Base-by-base conservation (phyloP, 805 yeast genomes). In the Kazachstania bromeliacearum region DNA sequence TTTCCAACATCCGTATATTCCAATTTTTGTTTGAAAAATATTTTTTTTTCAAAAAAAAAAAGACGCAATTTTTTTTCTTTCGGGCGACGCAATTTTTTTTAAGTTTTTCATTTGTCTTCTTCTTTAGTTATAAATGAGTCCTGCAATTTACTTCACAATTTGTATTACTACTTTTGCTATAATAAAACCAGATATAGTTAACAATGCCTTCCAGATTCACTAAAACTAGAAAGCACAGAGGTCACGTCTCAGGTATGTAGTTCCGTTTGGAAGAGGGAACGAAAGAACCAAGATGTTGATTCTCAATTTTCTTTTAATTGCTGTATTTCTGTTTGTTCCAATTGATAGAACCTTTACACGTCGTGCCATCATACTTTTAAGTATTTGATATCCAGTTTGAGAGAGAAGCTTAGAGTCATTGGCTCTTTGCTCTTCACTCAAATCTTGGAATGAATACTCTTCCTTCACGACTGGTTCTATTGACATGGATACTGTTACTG, bases 161-260 rank as follows among this genome's bases (percentile, higher is more conserved):
- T 17, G 23, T 19, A 5, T 31, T 5, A 5, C 5, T 31, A 20
- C 7, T 8, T 22, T 22, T 22, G 8, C 25, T 12, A 8, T 12
- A 7, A n/a, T 27, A 7, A 34, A 33, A 18, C 34, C 12, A 24
- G 20, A 16, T 19, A 24, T 30, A 46, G 46, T 40, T 47, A 52
- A 70, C 67, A 68, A 88, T 88, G 97, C 97, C 97, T 71, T 84
- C 96, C 79, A 87, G 97, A 85, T 80, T 85, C 68, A 83, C 94
- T 66, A 88, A 92, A 74, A 92, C 97, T 74, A 87, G 99, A 84
- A 92, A 92, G 79, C 96, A 85, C 83, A 87, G 99, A 84, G 99
- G 99, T 76, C 81, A 92, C 95, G 97, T 92, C 73, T 85, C 96
- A 68, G 94, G 94, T 84, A 83, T 76, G 94, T 59, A 59, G 48